Conservation (phyloP, 345 rosid species). For the Aquilaria yunnanensis region DNA sequence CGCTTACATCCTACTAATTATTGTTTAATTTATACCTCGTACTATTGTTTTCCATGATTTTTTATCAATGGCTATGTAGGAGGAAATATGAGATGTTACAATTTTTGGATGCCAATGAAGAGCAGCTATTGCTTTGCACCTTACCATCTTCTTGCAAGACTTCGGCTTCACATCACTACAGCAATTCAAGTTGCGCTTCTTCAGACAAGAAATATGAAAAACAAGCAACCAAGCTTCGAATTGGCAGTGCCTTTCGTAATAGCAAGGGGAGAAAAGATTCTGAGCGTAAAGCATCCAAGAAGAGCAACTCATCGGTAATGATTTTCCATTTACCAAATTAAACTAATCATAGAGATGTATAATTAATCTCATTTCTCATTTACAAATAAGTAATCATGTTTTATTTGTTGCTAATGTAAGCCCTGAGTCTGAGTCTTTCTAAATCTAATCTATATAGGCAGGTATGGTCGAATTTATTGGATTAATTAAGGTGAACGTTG, state of each 20-base stretch:
- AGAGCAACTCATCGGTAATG: slow-evolving; percentile 64
- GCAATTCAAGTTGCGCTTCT: slow-evolving; percentile 26
- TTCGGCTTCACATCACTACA: slow-evolving; percentile 26
- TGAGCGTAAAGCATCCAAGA: slow-evolving; percentile 54
- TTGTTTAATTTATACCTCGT: too few relatives aligned
- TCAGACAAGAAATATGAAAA: slow-evolving; percentile 35
- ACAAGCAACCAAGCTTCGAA: slow-evolving; percentile 54
- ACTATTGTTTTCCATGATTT: too few relatives aligned
- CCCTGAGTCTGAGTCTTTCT: slow-evolving; percentile 10
- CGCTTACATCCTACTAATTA: too few relatives aligned
- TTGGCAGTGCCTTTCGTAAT: slow-evolving; percentile 76
- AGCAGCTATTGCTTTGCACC: slow-evolving; percentile 24
- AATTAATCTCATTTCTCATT: too few relatives aligned
- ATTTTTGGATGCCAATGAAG: slow-evolving; percentile 41
- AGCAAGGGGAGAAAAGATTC: slow-evolving; percentile 82
- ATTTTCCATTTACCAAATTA: slow-evolving; percentile 4
- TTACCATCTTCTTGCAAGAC: slow-evolving; percentile 25
- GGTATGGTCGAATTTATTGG: slow-evolving; percentile 98
- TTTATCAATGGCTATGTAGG: slow-evolving; percentile 27
- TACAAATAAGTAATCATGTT: too few relatives aligned
- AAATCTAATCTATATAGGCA: slow-evolving; percentile 47
- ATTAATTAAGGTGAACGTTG: slow-evolving; percentile 89
- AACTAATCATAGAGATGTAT: too few relatives aligned
- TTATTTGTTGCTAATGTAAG: background rate
- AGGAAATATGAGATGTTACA: slow-evolving; percentile 78